A percentile compares a stretch with the other conserved stretches of the same genome.
phyloP scores from a whole-genome alignment of 2,329 filamentous ascomycete genomes.

The Cercospora sp. region DNA sequence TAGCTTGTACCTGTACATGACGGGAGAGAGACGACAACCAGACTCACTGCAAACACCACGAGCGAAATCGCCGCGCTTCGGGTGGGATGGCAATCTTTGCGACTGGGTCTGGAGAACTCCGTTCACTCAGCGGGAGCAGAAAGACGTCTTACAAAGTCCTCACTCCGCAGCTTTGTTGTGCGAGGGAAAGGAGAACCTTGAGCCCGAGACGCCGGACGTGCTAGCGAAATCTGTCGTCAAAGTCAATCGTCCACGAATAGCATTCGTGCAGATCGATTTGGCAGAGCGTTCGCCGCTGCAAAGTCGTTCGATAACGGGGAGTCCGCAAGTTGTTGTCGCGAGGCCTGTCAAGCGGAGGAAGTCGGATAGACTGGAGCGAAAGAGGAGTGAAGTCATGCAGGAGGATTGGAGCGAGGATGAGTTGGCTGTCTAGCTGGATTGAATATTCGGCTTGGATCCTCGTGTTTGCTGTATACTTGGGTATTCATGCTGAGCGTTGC shows the following conservation, averaged over 20 bases:
- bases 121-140: constrained; percentile 12
- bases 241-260: not conserved
- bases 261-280: not conserved
- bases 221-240: not conserved
- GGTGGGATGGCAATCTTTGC: constrained; percentile 50
- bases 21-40: not conserved
- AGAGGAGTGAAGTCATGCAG: not conserved
- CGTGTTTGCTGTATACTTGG: not conserved
- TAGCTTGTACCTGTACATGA: not conserved
- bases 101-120: constrained; percentile 51
- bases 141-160: not conserved
- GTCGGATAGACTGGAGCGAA: not conserved
- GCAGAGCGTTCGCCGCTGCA: not conserved
- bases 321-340: not conserved
- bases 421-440: not conserved
- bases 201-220: not conserved
- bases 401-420: constrained; percentile 14
- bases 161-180: not conserved
- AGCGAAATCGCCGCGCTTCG: constrained; percentile 29
- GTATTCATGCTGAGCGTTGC: not conserved
- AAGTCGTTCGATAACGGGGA: not conserved
- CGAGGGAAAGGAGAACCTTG: not conserved
- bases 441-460: not conserved
- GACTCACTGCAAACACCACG: not conserved
- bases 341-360: not conserved